Base-by-base conservation (phyloP, 352 stramenopile species). In the Pythium utonaiense region DNA sequence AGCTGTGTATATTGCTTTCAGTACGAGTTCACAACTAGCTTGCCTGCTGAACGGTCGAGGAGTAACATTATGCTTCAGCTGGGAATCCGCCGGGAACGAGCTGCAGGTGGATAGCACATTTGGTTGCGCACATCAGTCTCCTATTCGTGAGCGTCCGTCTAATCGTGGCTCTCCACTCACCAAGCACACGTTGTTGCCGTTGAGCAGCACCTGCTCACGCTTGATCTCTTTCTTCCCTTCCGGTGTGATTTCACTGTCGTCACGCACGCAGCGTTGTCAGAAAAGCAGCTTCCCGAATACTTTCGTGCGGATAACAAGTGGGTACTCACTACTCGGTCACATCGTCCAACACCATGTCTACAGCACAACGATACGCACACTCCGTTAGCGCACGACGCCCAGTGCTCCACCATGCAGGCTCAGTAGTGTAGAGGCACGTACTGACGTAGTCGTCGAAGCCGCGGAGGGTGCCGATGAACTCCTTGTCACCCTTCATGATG, bases 401-500 rank as follows among this genome's bases (percentile, higher is more conserved):
- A n/a, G n/a, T n/a, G n/a, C n/a, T n/a, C n/a, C n/a, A n/a, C n/a
- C n/a, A n/a, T n/a, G 6, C 34, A 41, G 14, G n/a, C 34, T 41
- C 12, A 16, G 12, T 41, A 16, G 9, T 16, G 24, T 9, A 48
- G 17, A 10, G 5, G 7, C 51, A 93, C 83, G 66, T 92, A 95
- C 97, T 98, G 49, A 98, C 95, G 78, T 98, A 98, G 70, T 98
- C 94, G 67, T 98, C 95, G 63, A 98, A 98, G 19, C 95, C 95
- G 42, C 89, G 77, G 22, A 98, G 79, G 27, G 95, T 98, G 33
- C 95, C 95, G 24, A 98, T 67, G 62, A 98, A 91, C 70, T 98
- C 95, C 71, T 98, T 98, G 72, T 97, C 88, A 41, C 96, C 96
- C 73, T 99, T 98, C 96, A 99, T 99, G 68, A 99, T 95, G 67